A percentile compares a stretch with the other conserved stretches of the same genome.
These are phyloP conservation scores for Heimioporus sp. DNA, from an alignment of 768 basidiomycete genomes.

Conservation along the genomic window DNA sequence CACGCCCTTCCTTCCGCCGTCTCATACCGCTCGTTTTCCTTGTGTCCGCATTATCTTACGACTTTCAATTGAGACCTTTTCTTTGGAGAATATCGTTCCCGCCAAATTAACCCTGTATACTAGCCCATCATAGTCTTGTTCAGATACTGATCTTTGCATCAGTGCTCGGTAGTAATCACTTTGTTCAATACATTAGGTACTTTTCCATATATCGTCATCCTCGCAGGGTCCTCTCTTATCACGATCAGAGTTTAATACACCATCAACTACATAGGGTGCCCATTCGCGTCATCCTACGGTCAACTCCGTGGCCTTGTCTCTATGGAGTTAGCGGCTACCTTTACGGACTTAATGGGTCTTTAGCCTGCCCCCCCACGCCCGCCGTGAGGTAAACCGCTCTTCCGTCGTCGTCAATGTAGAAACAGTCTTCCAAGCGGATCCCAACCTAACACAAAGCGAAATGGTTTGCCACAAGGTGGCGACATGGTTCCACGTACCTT, in stretches of 20 bases:
- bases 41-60: slow-evolving; percentile 1
- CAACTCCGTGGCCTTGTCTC: slow-evolving; percentile 22
- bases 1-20: slow-evolving; percentile 16
- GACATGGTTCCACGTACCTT: slow-evolving; percentile 40
- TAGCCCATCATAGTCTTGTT: slow-evolving; percentile 21
- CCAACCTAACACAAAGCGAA: slow-evolving; percentile 51
- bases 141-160: slow-evolving; percentile 27
- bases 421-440: slow-evolving; percentile 82
- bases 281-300: neutral
- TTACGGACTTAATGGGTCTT: slow-evolving; percentile 36
- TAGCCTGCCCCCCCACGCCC: slow-evolving; percentile 59
- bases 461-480: slow-evolving; percentile 5
- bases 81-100: slow-evolving; percentile 11
- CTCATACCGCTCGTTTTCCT: slow-evolving; percentile 17
- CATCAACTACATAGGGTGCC: neutral
- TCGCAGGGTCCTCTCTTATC: neutral
- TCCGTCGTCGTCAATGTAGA: slow-evolving; percentile 60
- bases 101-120: slow-evolving; percentile 22
- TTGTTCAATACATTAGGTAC: slow-evolving; percentile 19
- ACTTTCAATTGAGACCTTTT: slow-evolving; percentile 1
- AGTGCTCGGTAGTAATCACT: slow-evolving; percentile 22
- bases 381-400: slow-evolving; percentile 57
- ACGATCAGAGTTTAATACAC: neutral
- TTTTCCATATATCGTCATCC: slow-evolving; percentile 7
- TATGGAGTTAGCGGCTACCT: slow-evolving; percentile 9